Evolutionary conservation across 2,329 filamentous ascomycete genomes (phyloP).

Genomic region (Phoma herbarum): DNA sequence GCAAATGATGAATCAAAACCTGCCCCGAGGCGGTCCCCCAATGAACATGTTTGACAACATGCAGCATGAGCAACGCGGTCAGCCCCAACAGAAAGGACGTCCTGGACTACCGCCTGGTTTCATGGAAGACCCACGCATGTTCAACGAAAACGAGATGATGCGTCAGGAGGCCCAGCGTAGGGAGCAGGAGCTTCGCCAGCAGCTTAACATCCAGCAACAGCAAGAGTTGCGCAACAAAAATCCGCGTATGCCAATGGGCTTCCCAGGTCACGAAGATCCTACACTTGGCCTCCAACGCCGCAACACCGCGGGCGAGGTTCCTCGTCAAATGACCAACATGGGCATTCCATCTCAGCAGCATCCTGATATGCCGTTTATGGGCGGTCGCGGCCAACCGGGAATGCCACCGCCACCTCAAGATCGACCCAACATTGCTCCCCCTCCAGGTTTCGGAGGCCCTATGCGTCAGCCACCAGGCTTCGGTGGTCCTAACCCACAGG

Average conservation of each 20-base stretch:
- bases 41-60: constrained; percentile 47
- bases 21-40: constrained; percentile 48
- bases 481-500: constrained; percentile 38
- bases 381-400: constrained; percentile 43
- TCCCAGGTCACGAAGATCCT: constrained; percentile 46
- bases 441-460: constrained; percentile 47
- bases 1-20: constrained; percentile 44
- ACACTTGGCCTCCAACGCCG: constrained; percentile 48
- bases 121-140: constrained; percentile 49
- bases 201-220: constrained; percentile 32
- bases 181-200: constrained; percentile 43
- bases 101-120: constrained; percentile 50
- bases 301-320: constrained; percentile 46
- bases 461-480: constrained; percentile 51
- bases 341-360: constrained; percentile 53
- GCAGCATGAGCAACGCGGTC: constrained; percentile 41
- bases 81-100: constrained; percentile 51
- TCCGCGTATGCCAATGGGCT: constrained; percentile 44
- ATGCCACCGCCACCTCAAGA: constrained; percentile 51
- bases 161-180: constrained; percentile 45
- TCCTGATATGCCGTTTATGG: constrained; percentile 48
- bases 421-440: constrained; percentile 48
- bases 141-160: constrained; percentile 45
- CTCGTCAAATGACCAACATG: constrained; percentile 52
- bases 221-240: constrained; percentile 48